Percentiles rank a stretch among this genome's conserved stretches.
These are phyloP conservation scores for Suillus lakei DNA, from an alignment of 768 basidiomycete genomes.

Conservation along the genomic window DNA sequence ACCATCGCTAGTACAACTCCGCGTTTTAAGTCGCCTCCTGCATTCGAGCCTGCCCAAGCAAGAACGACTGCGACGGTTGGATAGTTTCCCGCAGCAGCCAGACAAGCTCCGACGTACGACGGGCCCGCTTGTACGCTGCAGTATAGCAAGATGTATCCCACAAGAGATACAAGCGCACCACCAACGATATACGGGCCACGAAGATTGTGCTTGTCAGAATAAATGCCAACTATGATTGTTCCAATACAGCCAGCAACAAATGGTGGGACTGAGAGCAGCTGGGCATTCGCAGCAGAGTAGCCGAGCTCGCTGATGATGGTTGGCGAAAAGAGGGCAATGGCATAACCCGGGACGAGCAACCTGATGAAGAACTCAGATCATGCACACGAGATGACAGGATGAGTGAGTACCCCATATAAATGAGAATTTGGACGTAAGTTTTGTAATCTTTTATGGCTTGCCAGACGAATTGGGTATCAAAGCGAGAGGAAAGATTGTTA, in stretches of 20 bases:
- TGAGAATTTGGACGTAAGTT: conserved; percentile 37
- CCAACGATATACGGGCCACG: conserved; percentile 56
- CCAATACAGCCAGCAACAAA: conserved; percentile 50
- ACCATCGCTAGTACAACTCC: conserved; percentile 58
- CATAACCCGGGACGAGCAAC: conserved; percentile 50
- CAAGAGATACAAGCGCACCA: conserved; percentile 45
- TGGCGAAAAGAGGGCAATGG: conserved; percentile 54
- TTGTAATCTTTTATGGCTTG: conserved; percentile 55
- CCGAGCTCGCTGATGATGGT: conserved; percentile 56
- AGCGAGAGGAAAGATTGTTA: conserved; percentile 50
- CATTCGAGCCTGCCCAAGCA: conserved; percentile 60
- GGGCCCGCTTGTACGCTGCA: conserved; percentile 25
- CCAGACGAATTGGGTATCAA: conserved; percentile 47
- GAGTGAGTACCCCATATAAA: conserved; percentile 45
- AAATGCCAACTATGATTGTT: conserved; percentile 46
- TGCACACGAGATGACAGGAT: conserved; percentile 7
- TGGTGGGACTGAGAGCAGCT: conserved; percentile 52
- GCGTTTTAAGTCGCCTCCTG: conserved; percentile 58
- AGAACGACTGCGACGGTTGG: conserved; percentile 53
- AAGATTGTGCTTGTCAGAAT: conserved; percentile 46
- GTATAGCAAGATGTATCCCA: conserved; percentile 59
- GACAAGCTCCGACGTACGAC: conserved; percentile 51
- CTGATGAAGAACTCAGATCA: conserved; percentile 23
- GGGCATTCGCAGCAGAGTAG: conserved; percentile 54
- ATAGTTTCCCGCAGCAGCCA: conserved; percentile 58